Base-by-base conservation (phyloP, 441 rosid genomes). In the Euphorbia celastroides region DNA sequence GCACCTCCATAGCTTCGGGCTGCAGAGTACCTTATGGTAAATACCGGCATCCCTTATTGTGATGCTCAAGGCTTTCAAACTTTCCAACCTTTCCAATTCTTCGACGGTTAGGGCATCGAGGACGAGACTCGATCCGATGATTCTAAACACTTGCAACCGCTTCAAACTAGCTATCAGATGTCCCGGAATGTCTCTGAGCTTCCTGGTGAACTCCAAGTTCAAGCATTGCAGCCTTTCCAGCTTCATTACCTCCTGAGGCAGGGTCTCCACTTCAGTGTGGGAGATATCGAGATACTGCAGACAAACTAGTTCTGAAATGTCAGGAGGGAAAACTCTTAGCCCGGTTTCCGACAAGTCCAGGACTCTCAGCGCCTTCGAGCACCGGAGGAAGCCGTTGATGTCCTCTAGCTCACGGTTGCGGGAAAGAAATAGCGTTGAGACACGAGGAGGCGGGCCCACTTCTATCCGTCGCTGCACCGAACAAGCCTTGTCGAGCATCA, bases 41-140 rank as follows among this genome's bases (percentile, higher is more conserved):
- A 46, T 46, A 46, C 17, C 20, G 4, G 19, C 52, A 46, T 46
- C 52, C 52, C 19, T 46, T 46, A 46, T 46, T 46, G 52, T 46
- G 52, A 46, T 46, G 52, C 52, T 46, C 20, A 46, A 46, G 52
- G 52, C 52, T 46, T 46, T 46, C 52, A 46, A 41, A 11, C 52
- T 9, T 46, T 46, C 17, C 7, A 7, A 46, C 20, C 52, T 46
- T 46, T 46, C 52, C 52, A 46, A 44, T 3, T 44, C 50, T 44
- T 44, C 50, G 3, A 44, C 50, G 17, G 50, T 3, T 5, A 4
- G 14, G 6, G 17, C 2, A 44, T 2, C 3, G 50, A 44, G 9
- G 9, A 10, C 14, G 50, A 2, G 17, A 3, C 50, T 9, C 9
- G 50, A 44, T 44, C 50, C 50, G 14, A 44, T 2, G 5, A 44